These are phyloP conservation scores for Evernia prunastri DNA, from an alignment of 495 filamentous ascomycete genomes.

Conservation along the genomic window DNA sequence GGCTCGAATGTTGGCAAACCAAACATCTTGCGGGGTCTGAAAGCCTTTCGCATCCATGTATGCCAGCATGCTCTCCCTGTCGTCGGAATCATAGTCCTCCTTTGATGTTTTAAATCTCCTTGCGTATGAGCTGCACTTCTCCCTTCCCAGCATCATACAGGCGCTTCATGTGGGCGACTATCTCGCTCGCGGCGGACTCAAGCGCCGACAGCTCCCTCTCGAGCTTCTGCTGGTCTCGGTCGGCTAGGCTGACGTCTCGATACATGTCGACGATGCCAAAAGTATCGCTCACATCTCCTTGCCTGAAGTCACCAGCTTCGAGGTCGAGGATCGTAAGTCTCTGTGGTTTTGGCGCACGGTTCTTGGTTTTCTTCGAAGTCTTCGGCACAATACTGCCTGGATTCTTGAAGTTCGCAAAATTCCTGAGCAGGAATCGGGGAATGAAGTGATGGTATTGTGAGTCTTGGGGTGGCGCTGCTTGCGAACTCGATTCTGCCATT, in stretches of 20 bases:
- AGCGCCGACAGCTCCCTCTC: conserved; percentile 36
- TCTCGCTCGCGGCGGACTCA: conserved; percentile 29
- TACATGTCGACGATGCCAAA: conserved; percentile 43
- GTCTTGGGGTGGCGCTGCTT: background rate
- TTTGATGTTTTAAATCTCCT: conserved; percentile 30
- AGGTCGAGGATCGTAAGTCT: conserved; percentile 24
- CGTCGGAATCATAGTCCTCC: conserved; percentile 37
- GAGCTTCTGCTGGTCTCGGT: conserved; percentile 29
- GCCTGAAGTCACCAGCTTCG: conserved; percentile 23
- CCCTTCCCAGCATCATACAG: conserved; percentile 23
- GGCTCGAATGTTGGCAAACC: conserved; percentile 43
- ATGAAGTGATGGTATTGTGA: conserved; percentile 44
- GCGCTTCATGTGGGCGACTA: conserved; percentile 31
- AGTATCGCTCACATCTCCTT: conserved; percentile 33
- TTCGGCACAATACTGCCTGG: conserved; percentile 12
- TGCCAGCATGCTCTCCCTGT: conserved; percentile 32
- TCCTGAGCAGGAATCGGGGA: conserved; percentile 42
- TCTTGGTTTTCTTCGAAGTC: conserved; percentile 3
- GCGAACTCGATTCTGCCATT: background rate
- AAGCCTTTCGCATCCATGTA: conserved; percentile 44
- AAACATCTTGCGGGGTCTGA: conserved; percentile 44
- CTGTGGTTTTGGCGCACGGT: background rate
- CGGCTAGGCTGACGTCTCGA: conserved; percentile 27
- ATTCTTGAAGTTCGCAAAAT: conserved; percentile 34
- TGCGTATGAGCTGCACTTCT: conserved; percentile 34